phyloP scores from a whole-genome alignment of 306 rosid genomes.

The Phaseolus lunatus region DNA sequence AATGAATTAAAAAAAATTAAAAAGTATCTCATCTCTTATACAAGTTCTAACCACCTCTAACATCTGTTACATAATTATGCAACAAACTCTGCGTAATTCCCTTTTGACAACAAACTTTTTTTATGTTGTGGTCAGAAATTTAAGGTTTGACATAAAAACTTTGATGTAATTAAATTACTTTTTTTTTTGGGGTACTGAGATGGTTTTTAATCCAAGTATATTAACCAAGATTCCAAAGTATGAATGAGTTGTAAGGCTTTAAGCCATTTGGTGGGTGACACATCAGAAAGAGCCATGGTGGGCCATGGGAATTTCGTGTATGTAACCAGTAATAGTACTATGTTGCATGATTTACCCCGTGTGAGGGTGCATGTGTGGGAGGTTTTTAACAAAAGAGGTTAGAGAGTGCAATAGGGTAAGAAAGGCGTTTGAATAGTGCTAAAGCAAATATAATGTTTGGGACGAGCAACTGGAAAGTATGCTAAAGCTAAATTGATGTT shows the following conservation, averaged over 20 bases:
- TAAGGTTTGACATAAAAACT: too few relatives aligned
- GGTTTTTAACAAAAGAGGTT: slow-evolving; percentile 45
- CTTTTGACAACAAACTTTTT: too few relatives aligned
- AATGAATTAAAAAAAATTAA: too few relatives aligned
- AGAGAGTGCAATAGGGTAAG: slow-evolving; percentile 46
- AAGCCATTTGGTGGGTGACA: slow-evolving; percentile 88
- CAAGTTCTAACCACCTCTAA: too few relatives aligned
- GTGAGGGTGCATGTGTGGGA: slow-evolving; percentile 28
- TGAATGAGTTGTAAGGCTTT: slow-evolving; percentile 75
- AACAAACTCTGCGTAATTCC: too few relatives aligned
- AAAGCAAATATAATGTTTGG: slow-evolving; percentile 32
- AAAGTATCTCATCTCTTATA: too few relatives aligned
- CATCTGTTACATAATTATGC: too few relatives aligned
- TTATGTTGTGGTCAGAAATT: too few relatives aligned
- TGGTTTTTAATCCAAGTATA: too few relatives aligned
- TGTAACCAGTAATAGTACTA: slow-evolving; percentile 49
- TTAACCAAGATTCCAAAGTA: not conserved
- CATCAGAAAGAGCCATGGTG: slow-evolving; percentile 67
- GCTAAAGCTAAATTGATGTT: slow-evolving; percentile 33
- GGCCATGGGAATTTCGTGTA: slow-evolving; percentile 48
- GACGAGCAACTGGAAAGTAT: slow-evolving; percentile 66
- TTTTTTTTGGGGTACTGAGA: too few relatives aligned
- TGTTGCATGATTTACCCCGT: slow-evolving; percentile 44
- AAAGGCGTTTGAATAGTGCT: slow-evolving; percentile 52
- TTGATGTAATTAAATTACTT: too few relatives aligned